phyloP scores from a whole-genome alignment of 352 stramenopile genomes.

The Phytophthora capsici region DNA sequence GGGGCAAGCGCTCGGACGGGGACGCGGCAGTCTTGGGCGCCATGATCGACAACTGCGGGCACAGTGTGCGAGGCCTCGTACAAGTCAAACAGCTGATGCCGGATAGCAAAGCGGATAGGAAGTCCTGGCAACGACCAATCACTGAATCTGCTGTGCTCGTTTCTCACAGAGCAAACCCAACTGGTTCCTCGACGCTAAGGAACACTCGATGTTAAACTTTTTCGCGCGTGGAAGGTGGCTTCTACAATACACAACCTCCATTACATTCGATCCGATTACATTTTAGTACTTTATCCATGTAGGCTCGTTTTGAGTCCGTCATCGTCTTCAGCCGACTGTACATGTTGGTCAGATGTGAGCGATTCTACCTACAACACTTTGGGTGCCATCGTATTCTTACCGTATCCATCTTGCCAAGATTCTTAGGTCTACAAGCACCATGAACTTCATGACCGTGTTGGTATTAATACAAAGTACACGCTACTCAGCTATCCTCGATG shows the following conservation, averaged over 20 bases:
- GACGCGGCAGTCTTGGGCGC: conserved; percentile 11
- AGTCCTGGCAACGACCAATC: conserved; percentile 12
- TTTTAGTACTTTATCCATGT: no score
- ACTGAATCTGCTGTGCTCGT: conserved; percentile 13
- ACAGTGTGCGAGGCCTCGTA: conserved; percentile 3
- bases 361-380: no score
- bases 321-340: no score
- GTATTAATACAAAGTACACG: no score
- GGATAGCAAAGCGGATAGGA: conserved; percentile 35
- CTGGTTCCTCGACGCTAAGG: neutral
- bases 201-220: neutral
- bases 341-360: no score
- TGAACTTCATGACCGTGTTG: no score
- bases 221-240: neutral
- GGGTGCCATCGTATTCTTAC: no score
- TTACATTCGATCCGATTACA: no score
- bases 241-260: neutral
- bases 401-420: no score
- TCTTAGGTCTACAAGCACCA: no score
- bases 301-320: no score
- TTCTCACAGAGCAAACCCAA: neutral
- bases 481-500: no score
- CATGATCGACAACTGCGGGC: conserved; percentile 25
- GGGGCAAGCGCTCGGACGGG: conserved; percentile 22
- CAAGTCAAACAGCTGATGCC: conserved; percentile 14